Conservation (phyloP, 768 basidiomycete species). For the Boletus bicolor region DNA sequence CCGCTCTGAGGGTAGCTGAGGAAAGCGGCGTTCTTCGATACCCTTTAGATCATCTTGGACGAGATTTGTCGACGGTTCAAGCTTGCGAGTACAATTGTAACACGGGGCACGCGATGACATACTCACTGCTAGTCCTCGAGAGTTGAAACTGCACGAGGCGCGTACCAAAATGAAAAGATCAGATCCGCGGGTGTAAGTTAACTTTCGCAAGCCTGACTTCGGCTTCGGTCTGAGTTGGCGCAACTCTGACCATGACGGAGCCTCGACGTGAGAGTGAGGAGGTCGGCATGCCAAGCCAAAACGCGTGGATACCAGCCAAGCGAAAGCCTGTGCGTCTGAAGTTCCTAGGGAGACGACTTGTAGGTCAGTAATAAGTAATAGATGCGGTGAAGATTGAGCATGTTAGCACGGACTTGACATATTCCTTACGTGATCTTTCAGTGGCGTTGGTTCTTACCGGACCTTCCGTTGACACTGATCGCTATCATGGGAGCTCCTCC, state of each 20-base stretch:
- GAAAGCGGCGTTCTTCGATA: background rate
- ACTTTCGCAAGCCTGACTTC: constrained; percentile 9
- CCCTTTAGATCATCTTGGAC: background rate
- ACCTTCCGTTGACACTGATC: background rate
- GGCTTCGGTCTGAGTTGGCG: constrained; percentile 21
- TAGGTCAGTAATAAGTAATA: constrained; percentile 19
- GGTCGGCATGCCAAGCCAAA: background rate
- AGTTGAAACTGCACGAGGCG: constrained; percentile 25
- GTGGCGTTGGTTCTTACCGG: constrained; percentile 20
- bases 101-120: constrained; percentile 4
- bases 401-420: background rate
- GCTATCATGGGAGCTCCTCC: constrained; percentile 21
- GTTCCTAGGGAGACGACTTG: constrained; percentile 3
- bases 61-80: background rate
- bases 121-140: constrained; percentile 3
- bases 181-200: constrained; percentile 34
- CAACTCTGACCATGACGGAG: constrained; percentile 3
- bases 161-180: constrained; percentile 18
- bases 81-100: background rate
- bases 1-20: background rate
- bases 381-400: background rate
- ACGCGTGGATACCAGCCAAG: background rate
- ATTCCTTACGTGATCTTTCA: constrained; percentile 25
- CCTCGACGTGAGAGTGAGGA: background rate
- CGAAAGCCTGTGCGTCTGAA: background rate